phyloP scores from a whole-genome alignment of 768 basidiomycete genomes.

The Auricularia cornea region DNA sequence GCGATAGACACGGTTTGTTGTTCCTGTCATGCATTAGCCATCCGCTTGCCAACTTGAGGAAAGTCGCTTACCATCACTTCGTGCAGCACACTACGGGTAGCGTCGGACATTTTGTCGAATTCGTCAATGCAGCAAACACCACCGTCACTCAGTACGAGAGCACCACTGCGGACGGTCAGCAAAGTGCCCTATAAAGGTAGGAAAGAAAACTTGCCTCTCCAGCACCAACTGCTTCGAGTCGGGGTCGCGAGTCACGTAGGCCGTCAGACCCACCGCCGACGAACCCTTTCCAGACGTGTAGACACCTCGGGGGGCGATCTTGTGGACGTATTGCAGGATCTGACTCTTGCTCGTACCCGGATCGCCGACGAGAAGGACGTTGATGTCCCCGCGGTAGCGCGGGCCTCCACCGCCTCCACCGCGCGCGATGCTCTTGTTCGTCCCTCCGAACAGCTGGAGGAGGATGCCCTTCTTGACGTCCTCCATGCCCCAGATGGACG shows the following conservation, averaged over 20 bases:
- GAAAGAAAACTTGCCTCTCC: slow-evolving; percentile 56
- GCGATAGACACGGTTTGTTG: slow-evolving; percentile 47
- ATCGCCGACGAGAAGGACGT: slow-evolving; percentile 93
- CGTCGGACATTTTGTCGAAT: slow-evolving; percentile 54
- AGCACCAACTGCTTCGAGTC: slow-evolving; percentile 97
- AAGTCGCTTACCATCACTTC: slow-evolving; percentile 45
- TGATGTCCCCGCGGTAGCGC: slow-evolving; percentile 95
- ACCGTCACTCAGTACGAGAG: slow-evolving; percentile 88
- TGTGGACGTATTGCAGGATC: slow-evolving; percentile 96
- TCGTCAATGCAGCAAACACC: slow-evolving; percentile 99
- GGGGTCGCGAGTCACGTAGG: slow-evolving; percentile 96
- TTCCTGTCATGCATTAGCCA: slow-evolving; percentile 38
- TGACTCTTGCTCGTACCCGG: slow-evolving; percentile 97
- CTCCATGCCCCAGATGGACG: slow-evolving; percentile 96
- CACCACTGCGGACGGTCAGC: slow-evolving; percentile 49
- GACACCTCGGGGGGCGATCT: slow-evolving; percentile 95
- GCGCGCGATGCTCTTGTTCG: slow-evolving; percentile 87
- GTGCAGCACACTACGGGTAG: slow-evolving; percentile 38
- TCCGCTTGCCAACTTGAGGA: background rate
- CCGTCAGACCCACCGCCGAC: slow-evolving; percentile 96
- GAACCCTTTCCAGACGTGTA: slow-evolving; percentile 98
- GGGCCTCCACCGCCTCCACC: slow-evolving; percentile 96
- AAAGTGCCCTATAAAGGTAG: background rate
- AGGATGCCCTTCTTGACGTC: slow-evolving; percentile 99
- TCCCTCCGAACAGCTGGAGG: slow-evolving; percentile 93